Base-by-base conservation (phyloP, 108 stramenopile species). In the Nitzschia palea region DNA sequence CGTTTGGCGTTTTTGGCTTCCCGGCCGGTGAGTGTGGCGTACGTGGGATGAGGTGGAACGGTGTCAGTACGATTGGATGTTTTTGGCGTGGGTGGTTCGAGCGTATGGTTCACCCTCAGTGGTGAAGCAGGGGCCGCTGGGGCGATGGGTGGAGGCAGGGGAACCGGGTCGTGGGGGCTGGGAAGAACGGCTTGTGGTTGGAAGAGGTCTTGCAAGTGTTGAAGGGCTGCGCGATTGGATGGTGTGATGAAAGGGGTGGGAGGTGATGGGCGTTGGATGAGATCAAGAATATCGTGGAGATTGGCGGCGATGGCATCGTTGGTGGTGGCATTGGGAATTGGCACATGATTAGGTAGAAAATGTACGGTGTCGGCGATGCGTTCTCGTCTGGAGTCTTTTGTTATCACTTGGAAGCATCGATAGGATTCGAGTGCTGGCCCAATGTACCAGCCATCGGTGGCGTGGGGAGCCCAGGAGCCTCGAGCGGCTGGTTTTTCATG, bases 381-480 rank as follows among this genome's bases (percentile, higher is more conserved):
- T 10, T 32, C 33, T 12, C 30, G 23, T 4, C 40, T 26, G n/a
- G 71, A 82, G 0, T 68, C 52, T 2, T 28, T 50, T 17, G 78
- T 61, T 37, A 62, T 75, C 36, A 63, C 54, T 8, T 51, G 18
- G 37, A 51, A 72, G 48, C 77, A 78, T 2, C 79, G 77, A 44
- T 85, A 86, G 45, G 74, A 68, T 12, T 86, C 73, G 20, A 68
- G 29, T 3, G 79, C 65, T 32, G 81, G 85, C 4, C 77, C 77
- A 15, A 78, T 6, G 52, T 78, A 86, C 81, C 81, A 83, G 2
- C 69, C 76, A 29, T 68, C 73, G 14, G 32, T 32, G 0, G 64
- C 79, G n/a, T 74, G 63, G 14, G 62, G 22, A 25, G 52, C 83
- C 73, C 51, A 83, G 18, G 72, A 51, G 44, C n/a, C n/a, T n/a